Evolutionary conservation across 306 rosid species (phyloP).

Genomic region (Pueraria montana): DNA sequence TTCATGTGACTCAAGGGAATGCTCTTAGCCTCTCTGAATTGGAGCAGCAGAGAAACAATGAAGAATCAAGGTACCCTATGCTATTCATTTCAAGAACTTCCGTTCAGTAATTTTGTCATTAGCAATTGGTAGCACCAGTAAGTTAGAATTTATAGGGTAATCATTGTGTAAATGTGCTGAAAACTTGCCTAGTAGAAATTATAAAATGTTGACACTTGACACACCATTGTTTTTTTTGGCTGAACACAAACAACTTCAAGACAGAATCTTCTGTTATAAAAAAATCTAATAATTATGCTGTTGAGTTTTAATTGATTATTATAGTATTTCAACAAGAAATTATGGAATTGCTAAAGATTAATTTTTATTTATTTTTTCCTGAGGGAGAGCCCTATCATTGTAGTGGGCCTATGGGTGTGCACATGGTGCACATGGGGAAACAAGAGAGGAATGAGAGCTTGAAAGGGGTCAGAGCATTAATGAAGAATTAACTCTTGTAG

Average conservation of each 20-base stretch:
- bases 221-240: slow-evolving; percentile 32
- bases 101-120: not conserved
- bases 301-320: slow-evolving; percentile 5
- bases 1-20: slow-evolving; percentile 56
- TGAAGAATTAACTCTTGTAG: not conserved
- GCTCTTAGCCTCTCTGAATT: slow-evolving; percentile 59
- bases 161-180: slow-evolving; percentile 18
- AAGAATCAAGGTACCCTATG: slow-evolving; percentile 75
- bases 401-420: slow-evolving; percentile 1
- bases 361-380: not conserved
- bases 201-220: slow-evolving; percentile 15
- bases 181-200: not conserved
- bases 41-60: slow-evolving; percentile 72
- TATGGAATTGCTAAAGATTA: not conserved
- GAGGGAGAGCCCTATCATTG: not conserved
- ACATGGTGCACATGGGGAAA: slow-evolving; percentile 37
- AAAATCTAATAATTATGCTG: not conserved
- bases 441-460: not conserved
- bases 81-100: not conserved
- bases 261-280: slow-evolving; percentile 29
- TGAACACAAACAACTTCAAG: slow-evolving; percentile 13
- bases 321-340: slow-evolving; percentile 9
- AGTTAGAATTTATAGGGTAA: slow-evolving; percentile 1
- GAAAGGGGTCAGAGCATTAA: slow-evolving; percentile 3
- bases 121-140: not conserved